phyloP scores from a whole-genome alignment of 2,329 filamentous ascomycete genomes.

The Ophiostoma sp. region DNA sequence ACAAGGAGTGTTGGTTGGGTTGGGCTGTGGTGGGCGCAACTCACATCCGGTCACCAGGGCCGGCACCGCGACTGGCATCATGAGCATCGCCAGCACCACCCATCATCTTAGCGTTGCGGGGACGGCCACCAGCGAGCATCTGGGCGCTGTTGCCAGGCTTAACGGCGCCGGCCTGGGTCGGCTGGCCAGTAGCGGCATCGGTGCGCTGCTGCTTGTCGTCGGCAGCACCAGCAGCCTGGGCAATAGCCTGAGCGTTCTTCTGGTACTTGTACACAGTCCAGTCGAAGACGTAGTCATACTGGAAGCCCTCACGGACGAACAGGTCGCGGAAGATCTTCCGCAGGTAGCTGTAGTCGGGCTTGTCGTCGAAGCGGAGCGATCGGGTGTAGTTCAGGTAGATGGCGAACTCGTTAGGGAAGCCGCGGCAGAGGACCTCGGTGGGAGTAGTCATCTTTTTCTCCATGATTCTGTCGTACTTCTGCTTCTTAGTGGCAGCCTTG shows the following conservation, averaged over 20 bases:
- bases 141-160: constrained; percentile 60
- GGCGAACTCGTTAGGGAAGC: constrained; percentile 98
- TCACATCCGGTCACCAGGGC: constrained; percentile 94
- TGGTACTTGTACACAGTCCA: constrained; percentile 99
- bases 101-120: constrained; percentile 81
- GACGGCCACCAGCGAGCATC: constrained; percentile 73
- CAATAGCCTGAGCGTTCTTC: constrained; percentile 96
- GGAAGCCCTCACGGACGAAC: constrained; percentile 98
- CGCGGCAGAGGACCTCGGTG: constrained; percentile 96
- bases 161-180: constrained; percentile 50
- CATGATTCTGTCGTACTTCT: constrained; percentile 99
- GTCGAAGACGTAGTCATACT: constrained; percentile 99
- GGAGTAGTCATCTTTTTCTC: constrained; percentile 99
- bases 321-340: constrained; percentile 99
- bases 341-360: constrained; percentile 99
- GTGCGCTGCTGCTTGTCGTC: constrained; percentile 74
- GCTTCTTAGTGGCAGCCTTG: constrained; percentile 78
- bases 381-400: constrained; percentile 99
- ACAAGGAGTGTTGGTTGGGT: constrained; percentile 65
- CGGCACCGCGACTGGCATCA: constrained; percentile 72
- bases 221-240: constrained; percentile 74
- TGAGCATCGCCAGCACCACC: constrained; percentile 65
- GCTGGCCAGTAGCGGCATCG: constrained; percentile 63
- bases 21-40: constrained; percentile 63
- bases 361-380: constrained; percentile 97